These are phyloP conservation scores for Kodamaea jinghongensis DNA, from an alignment of 805 yeast species.

Conservation along the genomic window DNA sequence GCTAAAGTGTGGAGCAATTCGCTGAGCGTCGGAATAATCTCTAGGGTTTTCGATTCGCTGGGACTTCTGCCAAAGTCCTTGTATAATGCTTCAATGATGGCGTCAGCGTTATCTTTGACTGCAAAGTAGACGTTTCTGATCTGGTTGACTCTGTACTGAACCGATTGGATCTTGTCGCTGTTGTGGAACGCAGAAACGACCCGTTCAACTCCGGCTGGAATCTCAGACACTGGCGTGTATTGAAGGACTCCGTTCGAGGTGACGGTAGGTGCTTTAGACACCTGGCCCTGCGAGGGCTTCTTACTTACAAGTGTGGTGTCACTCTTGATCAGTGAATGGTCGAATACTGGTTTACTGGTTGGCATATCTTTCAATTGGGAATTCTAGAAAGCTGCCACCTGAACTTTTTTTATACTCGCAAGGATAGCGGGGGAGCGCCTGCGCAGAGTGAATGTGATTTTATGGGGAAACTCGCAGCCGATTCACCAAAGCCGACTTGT, in stretches of 20 bases:
- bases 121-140: slow-evolving; percentile 66
- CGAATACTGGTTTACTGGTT: too few species aligned
- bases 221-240: slow-evolving; percentile 48
- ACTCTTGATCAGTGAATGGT: too few species aligned
- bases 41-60: slow-evolving; percentile 61
- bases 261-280: too few species aligned
- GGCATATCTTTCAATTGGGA: too few species aligned
- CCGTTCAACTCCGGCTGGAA: slow-evolving; percentile 44
- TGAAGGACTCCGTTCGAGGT: slow-evolving; percentile 17
- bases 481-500: too few species aligned
- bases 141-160: slow-evolving; percentile 57
- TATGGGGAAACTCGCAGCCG: too few species aligned
- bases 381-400: too few species aligned
- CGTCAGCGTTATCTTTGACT: slow-evolving; percentile 55
- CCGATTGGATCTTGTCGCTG: slow-evolving; percentile 46
- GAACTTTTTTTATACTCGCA: slow-evolving; percentile 2
- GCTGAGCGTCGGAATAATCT: slow-evolving; percentile 46
- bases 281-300: too few species aligned
- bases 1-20: slow-evolving; percentile 62
- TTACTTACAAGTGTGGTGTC: too few species aligned
- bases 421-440: slow-evolving; percentile 3
- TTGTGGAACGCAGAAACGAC: slow-evolving; percentile 43
- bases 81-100: slow-evolving; percentile 53
- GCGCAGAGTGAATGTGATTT: slow-evolving; percentile 8
- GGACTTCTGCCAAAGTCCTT: slow-evolving; percentile 67